phyloP scores from a whole-genome alignment of 1,284 basidiomycete genomes.

The Ceratobasidium theobromae region DNA sequence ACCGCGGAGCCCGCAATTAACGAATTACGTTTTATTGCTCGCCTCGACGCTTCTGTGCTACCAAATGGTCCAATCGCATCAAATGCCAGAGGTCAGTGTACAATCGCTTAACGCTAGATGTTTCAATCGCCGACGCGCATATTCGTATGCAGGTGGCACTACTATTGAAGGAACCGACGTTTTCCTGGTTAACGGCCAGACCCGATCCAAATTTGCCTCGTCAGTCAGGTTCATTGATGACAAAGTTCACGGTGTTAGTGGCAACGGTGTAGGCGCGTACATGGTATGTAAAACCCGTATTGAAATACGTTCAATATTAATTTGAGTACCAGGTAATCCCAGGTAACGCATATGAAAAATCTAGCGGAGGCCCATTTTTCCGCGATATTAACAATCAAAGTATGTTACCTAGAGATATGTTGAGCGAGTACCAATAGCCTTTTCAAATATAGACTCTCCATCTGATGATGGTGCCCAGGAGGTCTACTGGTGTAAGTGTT shows the following conservation, averaged over 20 bases:
- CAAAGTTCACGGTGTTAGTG: conserved; percentile 27
- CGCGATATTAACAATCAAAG: conserved; percentile 28
- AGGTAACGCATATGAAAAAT: conserved; percentile 47
- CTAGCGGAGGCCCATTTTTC: conserved; percentile 47
- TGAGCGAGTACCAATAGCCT: not conserved
- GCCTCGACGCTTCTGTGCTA: conserved; percentile 48
- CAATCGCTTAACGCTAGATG: no score
- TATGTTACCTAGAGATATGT: not conserved
- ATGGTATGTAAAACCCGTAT: not conserved
- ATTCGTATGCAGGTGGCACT: no score
- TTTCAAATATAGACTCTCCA: not conserved
- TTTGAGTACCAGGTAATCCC: conserved; percentile 43
- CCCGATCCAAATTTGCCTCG: conserved; percentile 30
- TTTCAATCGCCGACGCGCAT: no score
- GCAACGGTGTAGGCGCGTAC: conserved; percentile 6
- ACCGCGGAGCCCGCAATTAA: conserved; percentile 49
- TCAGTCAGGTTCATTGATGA: conserved; percentile 32
- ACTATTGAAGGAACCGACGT: conserved; percentile 33
- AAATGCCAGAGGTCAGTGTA: conserved; percentile 41
- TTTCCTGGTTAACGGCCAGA: conserved; percentile 18
- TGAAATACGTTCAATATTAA: not conserved
- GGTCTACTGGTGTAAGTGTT: conserved; percentile 29
- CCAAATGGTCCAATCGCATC: conserved; percentile 47
- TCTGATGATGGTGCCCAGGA: conserved; percentile 8
- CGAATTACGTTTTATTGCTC: conserved; percentile 53